Evolutionary conservation across 179 eudicot genomes (phyloP).

Genomic region (Heliamphora pulchella): DNA sequence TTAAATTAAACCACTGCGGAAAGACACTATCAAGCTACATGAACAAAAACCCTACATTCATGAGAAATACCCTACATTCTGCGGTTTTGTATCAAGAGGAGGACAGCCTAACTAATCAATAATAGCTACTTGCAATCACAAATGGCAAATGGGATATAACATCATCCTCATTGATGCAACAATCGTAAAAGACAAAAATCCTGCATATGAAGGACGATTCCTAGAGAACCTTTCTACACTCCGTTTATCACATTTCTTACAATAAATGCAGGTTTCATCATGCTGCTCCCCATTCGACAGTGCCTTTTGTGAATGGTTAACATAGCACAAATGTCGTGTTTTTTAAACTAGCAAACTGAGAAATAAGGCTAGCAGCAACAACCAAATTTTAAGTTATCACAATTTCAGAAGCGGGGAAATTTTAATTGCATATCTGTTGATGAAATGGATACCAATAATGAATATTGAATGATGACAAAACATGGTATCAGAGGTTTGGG

Average conservation of each 20-base stretch:
- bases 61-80: too few species aligned
- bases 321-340: background rate
- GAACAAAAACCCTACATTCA: too few species aligned
- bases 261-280: background rate
- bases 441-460: background rate
- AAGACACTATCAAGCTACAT: too few species aligned
- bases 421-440: background rate
- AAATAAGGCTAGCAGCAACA: too few species aligned
- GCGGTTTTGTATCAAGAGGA: too few species aligned
- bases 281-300: background rate
- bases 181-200: background rate
- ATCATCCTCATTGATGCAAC: background rate
- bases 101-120: too few species aligned
- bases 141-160: background rate
- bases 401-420: background rate
- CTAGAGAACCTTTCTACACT: background rate
- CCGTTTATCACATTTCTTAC: background rate
- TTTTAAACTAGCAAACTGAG: too few species aligned
- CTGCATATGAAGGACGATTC: too few species aligned
- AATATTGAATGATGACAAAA: background rate
- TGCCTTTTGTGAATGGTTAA: background rate
- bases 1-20: too few species aligned
- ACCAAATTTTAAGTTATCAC: background rate
- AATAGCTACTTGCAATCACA: background rate
- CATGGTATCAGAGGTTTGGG: background rate